These are phyloP conservation scores for Starmerella floricola DNA, from an alignment of 805 yeast genomes.

Conservation along the genomic window DNA sequence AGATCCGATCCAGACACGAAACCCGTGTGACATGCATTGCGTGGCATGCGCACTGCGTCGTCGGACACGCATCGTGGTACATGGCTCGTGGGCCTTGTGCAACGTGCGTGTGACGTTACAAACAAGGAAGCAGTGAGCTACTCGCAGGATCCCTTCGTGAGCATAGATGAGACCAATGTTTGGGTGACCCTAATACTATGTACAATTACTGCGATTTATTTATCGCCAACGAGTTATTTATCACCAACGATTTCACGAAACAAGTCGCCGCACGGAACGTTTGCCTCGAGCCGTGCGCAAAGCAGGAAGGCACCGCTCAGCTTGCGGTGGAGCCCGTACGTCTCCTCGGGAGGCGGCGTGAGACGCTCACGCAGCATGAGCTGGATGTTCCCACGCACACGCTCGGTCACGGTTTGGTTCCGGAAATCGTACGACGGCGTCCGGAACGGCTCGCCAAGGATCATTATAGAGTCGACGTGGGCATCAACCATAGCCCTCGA, in stretches of 20 bases:
- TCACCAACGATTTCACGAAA: constrained; percentile 63
- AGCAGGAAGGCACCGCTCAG: constrained; percentile 85
- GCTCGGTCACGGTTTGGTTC: constrained; percentile 81
- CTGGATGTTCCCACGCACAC: constrained; percentile 78
- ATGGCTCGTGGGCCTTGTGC: too few species aligned
- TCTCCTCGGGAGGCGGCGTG: constrained; percentile 97
- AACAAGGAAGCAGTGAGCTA: too few species aligned
- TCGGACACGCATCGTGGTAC: too few species aligned
- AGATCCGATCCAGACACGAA: too few species aligned
- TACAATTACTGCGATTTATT: too few species aligned
- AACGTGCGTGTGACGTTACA: too few species aligned
- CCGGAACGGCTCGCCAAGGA: constrained; percentile 86
- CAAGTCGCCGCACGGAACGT: constrained; percentile 65
- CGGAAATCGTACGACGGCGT: constrained; percentile 50
- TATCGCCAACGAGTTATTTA: too few species aligned
- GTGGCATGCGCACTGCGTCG: too few species aligned
- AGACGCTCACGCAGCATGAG: constrained; percentile 83
- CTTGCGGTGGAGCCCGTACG: constrained; percentile 90
- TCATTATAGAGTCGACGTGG: constrained; percentile 80
- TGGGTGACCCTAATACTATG: too few species aligned
- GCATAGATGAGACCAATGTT: too few species aligned
- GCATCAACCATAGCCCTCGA: constrained; percentile 79
- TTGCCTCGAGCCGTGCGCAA: constrained; percentile 75
- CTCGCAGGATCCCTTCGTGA: too few species aligned
- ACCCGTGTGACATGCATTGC: too few species aligned